Evolutionary conservation across 2,329 filamentous ascomycete genomes (phyloP), one percentile per base, ranked within the genome.

Genomic region (Aspergillus fumigatiaffinis): DNA sequence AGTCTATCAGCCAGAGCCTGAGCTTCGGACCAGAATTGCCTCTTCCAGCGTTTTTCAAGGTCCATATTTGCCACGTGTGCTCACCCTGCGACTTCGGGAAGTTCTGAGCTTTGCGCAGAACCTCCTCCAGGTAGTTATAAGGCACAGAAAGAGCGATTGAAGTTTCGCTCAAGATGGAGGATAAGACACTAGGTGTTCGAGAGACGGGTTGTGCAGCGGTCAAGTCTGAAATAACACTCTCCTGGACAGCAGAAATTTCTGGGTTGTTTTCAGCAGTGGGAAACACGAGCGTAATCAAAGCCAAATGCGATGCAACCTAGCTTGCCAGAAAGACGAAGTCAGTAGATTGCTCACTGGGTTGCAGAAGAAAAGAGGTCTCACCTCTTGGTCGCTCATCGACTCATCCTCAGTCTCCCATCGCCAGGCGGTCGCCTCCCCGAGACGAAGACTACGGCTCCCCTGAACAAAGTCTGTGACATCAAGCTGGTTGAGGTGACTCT

Each of bases 371-470:
- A 64, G 75, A 70, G 58, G 71, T 66, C 63, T 63, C 57, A 21
- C 29, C 29, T 68, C 66, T 29, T 66, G 78, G 26, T 32, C 29
- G 4, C 66, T 62, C 8, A 74, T 73, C 53, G 80, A 78, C 44
- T 78, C 72, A 69, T 94, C 89, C 61, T 88, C 84, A 23, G 83
- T 77, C 76, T 94, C 88, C 93, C 93, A 97, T 72, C 90, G 92
- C 93, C 93, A 97, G 20, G 82, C 82, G 1, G 91, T 96, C 60
- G 92, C 87, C 61, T 87, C 81, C 26, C 90, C 87, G 23, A 89
- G 81, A 52, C 85, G 82, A 57, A 97, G 77, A 63, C 81, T 85
- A 64, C 92, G 85, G 78, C 91, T 95, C 50, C 92, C 92, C 64
- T 91, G 87, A 50, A 87, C 79, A 41, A 97, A 79, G 3, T 89